These are phyloP conservation scores for Phialophora chinensis DNA, from an alignment of 2,329 filamentous ascomycete genomes.

Conservation along the genomic window DNA sequence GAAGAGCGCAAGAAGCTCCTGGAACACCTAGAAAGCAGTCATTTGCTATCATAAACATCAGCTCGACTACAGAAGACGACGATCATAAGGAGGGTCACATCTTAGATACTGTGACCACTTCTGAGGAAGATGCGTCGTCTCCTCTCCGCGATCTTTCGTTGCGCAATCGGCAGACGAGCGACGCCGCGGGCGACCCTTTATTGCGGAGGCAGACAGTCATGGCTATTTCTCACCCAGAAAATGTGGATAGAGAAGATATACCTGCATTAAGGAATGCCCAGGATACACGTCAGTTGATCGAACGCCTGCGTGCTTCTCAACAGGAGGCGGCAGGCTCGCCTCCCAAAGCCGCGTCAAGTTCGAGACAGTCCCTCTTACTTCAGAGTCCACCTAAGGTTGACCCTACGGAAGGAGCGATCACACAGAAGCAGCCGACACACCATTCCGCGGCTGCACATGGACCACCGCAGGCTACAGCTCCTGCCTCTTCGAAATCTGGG, in stretches of 20 bases:
- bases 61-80: slow-evolving; percentile 11
- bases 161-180: neutral
- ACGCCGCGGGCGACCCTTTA: neutral
- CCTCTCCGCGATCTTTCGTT: slow-evolving; percentile 14
- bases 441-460: neutral
- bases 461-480: neutral
- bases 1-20: neutral
- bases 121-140: slow-evolving; percentile 9
- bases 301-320: slow-evolving; percentile 22
- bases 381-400: neutral
- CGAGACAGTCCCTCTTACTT: neutral
- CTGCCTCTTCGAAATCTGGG: neutral
- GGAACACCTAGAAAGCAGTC: slow-evolving; percentile 18
- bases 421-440: neutral
- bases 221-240: neutral
- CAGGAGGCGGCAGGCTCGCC: neutral
- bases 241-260: neutral
- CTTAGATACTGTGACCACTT: neutral
- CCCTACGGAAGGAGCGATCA: neutral
- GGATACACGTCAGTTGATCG: neutral
- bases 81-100: neutral
- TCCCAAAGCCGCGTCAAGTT: neutral
- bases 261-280: neutral
- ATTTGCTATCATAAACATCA: slow-evolving; percentile 21
- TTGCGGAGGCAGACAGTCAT: neutral